These are phyloP conservation scores for Ophryocystis elektroscirrha DNA, from an alignment of 169 alveolate species.

Conservation along the genomic window DNA sequence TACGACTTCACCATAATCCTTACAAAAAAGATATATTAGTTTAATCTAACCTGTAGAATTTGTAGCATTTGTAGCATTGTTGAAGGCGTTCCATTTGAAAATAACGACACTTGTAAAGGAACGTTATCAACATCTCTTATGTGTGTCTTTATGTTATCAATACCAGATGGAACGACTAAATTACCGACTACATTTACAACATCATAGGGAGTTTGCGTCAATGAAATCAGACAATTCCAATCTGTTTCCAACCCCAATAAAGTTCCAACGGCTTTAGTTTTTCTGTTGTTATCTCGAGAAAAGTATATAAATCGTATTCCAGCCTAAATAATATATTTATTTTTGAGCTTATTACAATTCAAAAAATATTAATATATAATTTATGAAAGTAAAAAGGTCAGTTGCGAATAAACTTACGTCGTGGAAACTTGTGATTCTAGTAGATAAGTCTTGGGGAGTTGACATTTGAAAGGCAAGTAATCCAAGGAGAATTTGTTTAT, in stretches of 20 bases:
- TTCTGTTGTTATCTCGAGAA: constrained; percentile 32
- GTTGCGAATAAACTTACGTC: too few species aligned
- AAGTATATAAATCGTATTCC: constrained; percentile 41
- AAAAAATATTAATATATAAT: too few species aligned
- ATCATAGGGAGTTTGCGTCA: constrained; percentile 2
- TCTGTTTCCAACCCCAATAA: constrained; percentile 42
- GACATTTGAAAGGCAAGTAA: too few species aligned
- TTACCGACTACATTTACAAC: constrained; percentile 19
- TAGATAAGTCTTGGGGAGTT: too few species aligned
- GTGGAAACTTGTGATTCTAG: too few species aligned
- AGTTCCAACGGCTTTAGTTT: constrained; percentile 32
- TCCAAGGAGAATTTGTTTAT: too few species aligned
- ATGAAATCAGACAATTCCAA: constrained; percentile 44
- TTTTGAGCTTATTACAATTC: too few species aligned
- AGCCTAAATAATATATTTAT: constrained; percentile 13
- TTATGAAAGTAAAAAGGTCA: too few species aligned
- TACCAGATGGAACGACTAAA: constrained; percentile 31
- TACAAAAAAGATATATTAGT: not conserved
- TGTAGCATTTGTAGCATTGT: constrained; percentile 18
- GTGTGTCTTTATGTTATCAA: constrained; percentile 21
- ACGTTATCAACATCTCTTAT: constrained; percentile 18
- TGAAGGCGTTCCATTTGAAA: constrained; percentile 24
- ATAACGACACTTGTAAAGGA: constrained; percentile 22
- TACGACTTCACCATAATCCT: constrained; percentile 28
- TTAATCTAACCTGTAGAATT: constrained; percentile 16